Evolutionary conservation across 1,284 basidiomycete species (phyloP).

Genomic region (Termitomyces sp.): DNA sequence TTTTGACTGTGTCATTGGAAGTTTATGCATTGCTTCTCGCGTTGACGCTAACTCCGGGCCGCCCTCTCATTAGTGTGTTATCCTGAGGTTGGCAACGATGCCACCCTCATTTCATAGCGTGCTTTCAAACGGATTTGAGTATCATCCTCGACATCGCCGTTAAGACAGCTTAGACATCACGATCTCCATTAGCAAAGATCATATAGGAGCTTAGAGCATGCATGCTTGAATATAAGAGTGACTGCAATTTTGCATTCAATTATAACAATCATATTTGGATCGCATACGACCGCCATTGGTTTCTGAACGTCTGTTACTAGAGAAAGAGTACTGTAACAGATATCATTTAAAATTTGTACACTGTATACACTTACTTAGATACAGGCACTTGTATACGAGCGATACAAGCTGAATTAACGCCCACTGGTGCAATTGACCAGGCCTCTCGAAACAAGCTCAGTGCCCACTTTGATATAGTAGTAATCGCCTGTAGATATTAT

Average conservation of each 20-base stretch:
- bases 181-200: too few species aligned
- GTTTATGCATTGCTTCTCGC: too few species aligned
- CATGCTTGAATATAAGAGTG: not conserved
- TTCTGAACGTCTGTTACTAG: not conserved
- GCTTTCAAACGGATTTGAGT: too few species aligned
- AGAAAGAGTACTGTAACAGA: not conserved
- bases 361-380: not conserved
- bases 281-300: not conserved
- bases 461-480: conserved; percentile 41
- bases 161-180: too few species aligned
- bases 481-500: conserved; percentile 34
- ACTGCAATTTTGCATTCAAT: not conserved
- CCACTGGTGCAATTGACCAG: conserved; percentile 27
- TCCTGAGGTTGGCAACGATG: too few species aligned
- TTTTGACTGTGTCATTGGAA: too few species aligned
- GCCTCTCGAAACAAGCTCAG: conserved; percentile 34
- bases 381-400: not conserved
- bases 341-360: not conserved
- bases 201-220: not conserved
- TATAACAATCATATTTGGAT: too few species aligned
- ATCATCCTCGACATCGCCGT: too few species aligned
- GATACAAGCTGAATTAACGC: not conserved
- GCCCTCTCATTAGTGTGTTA: too few species aligned
- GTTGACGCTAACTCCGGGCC: too few species aligned
- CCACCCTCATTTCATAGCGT: too few species aligned